Base-by-base conservation (phyloP, 75 land plant genomes). In the Picea glauca region DNA sequence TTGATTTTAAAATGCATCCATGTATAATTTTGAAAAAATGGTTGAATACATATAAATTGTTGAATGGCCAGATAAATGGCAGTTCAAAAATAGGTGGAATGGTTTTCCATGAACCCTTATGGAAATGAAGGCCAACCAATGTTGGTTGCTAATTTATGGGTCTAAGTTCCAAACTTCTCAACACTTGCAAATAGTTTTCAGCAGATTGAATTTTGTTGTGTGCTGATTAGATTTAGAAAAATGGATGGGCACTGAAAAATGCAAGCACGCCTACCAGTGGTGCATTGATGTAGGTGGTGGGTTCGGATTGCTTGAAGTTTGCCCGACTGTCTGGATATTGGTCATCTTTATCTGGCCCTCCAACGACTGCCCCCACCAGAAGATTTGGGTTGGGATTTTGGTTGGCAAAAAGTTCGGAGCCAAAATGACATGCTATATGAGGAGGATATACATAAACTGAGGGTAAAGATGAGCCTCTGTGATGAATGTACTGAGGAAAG, bases 281-380 rank as follows among this genome's bases (percentile, higher is more conserved):
- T 2, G 99, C 94, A 76, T 92, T 96, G 66, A 88, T 89, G 81
- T 96, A 96, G 0, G 93, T 90, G 4, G 99, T 76, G 6, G 99
- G 99, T 79, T 96, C 99, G 3, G 87, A 85, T 78, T 86, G 83
- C 76, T 80, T 68, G 75, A 81, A 89, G 77, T 72, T 78, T 3
- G 86, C 79, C 75, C 98, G 78, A 3, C 79, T 81, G 62, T 96
- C 98, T 1, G 92, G 82, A 65, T 87, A 90, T 12, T 77, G 77
- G 75, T 96, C 98, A 5, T 21, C 31, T 20, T 72, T 5, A 60
- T 79, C 77, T 4, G 94, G 94, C 33, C 94, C 96, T 17, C 93
- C 87, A 1, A 93, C 94, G 5, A 96, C 89, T 0, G 98, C 98
- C 3, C 98, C 98, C 0, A 86, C 81, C 11, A 89, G 84, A 18